Percentiles rank a stretch among this genome's conserved stretches.
phyloP scores from a whole-genome alignment of 1,284 basidiomycete genomes.

The Phellinidium pouzarii region DNA sequence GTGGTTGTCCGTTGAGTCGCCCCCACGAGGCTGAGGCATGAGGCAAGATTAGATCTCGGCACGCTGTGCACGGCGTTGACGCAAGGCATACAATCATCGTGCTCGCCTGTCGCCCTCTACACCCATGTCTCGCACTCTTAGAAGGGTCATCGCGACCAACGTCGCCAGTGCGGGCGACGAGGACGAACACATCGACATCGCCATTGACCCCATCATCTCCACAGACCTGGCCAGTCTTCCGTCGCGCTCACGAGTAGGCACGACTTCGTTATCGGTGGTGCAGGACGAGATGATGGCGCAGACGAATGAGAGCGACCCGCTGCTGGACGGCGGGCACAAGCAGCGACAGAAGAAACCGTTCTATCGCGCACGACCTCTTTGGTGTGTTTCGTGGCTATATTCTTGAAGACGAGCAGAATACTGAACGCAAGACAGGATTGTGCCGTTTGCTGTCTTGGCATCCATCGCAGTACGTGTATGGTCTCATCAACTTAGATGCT shows the following conservation, averaged over 20 bases:
- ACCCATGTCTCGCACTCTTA: background rate
- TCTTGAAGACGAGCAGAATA: constrained; percentile 14
- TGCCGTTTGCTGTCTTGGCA: constrained; percentile 63
- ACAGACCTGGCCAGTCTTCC: constrained; percentile 9
- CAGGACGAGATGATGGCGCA: background rate
- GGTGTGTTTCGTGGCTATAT: constrained; percentile 31
- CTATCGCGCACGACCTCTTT: constrained; percentile 59
- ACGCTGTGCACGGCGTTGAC: constrained; percentile 1
- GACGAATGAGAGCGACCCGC: constrained; percentile 27
- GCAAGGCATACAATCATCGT: background rate
- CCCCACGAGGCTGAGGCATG: background rate
- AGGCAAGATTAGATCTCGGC: background rate
- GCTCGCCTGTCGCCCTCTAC: background rate
- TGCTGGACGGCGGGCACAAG: constrained; percentile 23
- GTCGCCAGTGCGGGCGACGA: background rate
- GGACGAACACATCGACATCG: background rate
- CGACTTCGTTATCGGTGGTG: background rate
- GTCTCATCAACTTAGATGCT: background rate
- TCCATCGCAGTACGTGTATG: constrained; percentile 50
- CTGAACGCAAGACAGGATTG: constrained; percentile 44
- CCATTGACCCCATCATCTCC: constrained; percentile 16
- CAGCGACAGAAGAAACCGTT: constrained; percentile 46
- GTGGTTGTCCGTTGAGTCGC: background rate
- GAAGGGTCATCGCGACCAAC: background rate
- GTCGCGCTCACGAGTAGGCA: constrained; percentile 9